Conservation (phyloP, 768 basidiomycete species). For the Termitomyces heimii region DNA sequence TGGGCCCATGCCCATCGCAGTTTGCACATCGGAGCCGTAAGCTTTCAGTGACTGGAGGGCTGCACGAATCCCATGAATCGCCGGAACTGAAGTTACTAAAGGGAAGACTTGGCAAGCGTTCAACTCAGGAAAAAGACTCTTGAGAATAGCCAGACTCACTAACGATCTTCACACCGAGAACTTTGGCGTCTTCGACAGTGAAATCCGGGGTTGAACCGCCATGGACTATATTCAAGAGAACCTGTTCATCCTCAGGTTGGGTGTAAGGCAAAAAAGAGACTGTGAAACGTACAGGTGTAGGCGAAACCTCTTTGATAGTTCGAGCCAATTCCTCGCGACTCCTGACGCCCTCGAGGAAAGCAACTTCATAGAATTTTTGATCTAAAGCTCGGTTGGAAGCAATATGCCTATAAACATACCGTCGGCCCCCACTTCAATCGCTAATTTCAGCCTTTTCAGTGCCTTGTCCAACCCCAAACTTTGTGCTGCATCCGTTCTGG, state of each 20-base stretch:
- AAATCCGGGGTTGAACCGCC: constrained; percentile 47
- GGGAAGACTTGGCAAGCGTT: constrained; percentile 32
- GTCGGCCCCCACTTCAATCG: constrained; percentile 36
- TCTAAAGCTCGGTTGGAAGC: neutral
- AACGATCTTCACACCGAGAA: constrained; percentile 38
- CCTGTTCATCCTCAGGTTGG: constrained; percentile 11
- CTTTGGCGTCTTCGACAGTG: constrained; percentile 39
- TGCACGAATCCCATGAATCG: constrained; percentile 40
- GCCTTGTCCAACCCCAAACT: constrained; percentile 46
- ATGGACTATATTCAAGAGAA: constrained; percentile 46
- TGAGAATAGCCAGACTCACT: constrained; percentile 14
- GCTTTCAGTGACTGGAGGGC: constrained; percentile 43
- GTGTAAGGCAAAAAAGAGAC: neutral
- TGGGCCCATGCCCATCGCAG: constrained; percentile 40
- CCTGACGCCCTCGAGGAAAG: constrained; percentile 47
- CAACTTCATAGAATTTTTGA: constrained; percentile 27
- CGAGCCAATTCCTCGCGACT: constrained; percentile 36
- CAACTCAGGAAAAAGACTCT: neutral
- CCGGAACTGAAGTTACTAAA: constrained; percentile 40
- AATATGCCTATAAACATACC: constrained; percentile 22
- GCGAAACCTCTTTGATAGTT: constrained; percentile 31
- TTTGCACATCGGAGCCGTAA: constrained; percentile 39
- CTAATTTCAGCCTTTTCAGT: constrained; percentile 37
- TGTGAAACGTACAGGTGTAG: constrained; percentile 28
- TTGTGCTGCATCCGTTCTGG: constrained; percentile 48